Base-by-base conservation (phyloP, 306 rosid species). In the Cucurbita moschata region DNA sequence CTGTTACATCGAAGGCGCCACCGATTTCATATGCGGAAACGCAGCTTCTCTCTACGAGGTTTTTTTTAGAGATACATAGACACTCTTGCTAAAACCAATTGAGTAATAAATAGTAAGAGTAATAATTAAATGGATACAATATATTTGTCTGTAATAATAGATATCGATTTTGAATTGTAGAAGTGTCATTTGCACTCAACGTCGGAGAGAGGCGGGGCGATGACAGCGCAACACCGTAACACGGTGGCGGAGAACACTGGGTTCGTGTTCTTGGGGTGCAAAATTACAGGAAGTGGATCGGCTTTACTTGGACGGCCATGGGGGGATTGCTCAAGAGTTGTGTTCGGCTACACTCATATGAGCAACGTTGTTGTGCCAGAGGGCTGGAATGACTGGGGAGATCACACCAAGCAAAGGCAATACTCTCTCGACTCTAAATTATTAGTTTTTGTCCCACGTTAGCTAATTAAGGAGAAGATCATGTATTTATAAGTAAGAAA, bases 361-460 rank as follows among this genome's bases (percentile, higher is more conserved):
- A 44, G 71, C 23, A 46, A 18, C 23, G 65, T 40, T 15, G 52
- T 82, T 19, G 53, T 30, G 5, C 67, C 82, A 0, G 10, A 38
- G 43, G 85, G 85, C 18, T 82, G 85, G 85, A 10, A 9, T 71
- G 79, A 80, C 40, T 80, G 79, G 79, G 69, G 75, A 35, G 71
- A 79, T 57, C 71, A 19, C 19, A 63, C 18, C 74, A 73, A 60
- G 2, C 81, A 73, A 12, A 73, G 77, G 81, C 73, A 72, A 9
- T 39, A 15, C 4, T 38, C 7, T 14, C n/a, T 4, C 30, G 30
- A n/a, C n/a, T n/a, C n/a, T n/a, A n/a, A n/a, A n/a, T n/a, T n/a
- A n/a, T n/a, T n/a, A n/a, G n/a, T n/a, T n/a, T n/a, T n/a, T n/a
- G n/a, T n/a, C n/a, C n/a, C n/a, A n/a, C n/a, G n/a, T n/a, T n/a